Conservation (phyloP, 768 basidiomycete species). For the Mycena latifolia region DNA sequence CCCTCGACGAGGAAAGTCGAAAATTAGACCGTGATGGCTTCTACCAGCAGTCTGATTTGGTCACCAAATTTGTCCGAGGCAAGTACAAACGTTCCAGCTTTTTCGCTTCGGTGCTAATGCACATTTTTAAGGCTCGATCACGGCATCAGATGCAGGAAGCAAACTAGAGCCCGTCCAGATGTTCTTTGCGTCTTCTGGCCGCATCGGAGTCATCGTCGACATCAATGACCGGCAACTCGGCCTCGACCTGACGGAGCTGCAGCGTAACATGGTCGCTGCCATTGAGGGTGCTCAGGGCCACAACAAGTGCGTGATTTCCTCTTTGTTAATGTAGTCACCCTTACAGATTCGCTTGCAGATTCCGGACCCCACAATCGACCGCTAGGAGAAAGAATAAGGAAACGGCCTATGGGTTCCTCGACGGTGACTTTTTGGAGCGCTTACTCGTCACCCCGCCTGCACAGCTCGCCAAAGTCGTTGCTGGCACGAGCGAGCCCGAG, state of each 20-base stretch:
- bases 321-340: conserved; percentile 13
- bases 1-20: conserved; percentile 50
- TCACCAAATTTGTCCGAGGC: conserved; percentile 82
- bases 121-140: conserved; percentile 63
- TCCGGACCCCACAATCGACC: conserved; percentile 73
- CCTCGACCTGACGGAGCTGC: conserved; percentile 73
- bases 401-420: conserved; percentile 78
- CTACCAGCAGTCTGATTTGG: conserved; percentile 82
- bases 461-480: conserved; percentile 65
- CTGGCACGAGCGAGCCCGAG: conserved; percentile 72
- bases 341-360: conserved; percentile 55
- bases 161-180: conserved; percentile 70
- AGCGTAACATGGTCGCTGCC: conserved; percentile 78
- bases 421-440: conserved; percentile 87
- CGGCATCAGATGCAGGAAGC: conserved; percentile 56
- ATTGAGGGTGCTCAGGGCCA: conserved; percentile 67
- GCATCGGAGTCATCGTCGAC: conserved; percentile 80
- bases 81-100: conserved; percentile 52
- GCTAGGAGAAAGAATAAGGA: conserved; percentile 71
- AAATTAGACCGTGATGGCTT: conserved; percentile 72
- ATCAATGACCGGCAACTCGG: conserved; percentile 64
- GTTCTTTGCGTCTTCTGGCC: conserved; percentile 84
- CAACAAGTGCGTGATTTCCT: conserved; percentile 59
- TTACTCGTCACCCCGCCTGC: conserved; percentile 61
- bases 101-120: not conserved